phyloP scores from a whole-genome alignment of 331 rosid species.

The Rhamnella rubrinervis region DNA sequence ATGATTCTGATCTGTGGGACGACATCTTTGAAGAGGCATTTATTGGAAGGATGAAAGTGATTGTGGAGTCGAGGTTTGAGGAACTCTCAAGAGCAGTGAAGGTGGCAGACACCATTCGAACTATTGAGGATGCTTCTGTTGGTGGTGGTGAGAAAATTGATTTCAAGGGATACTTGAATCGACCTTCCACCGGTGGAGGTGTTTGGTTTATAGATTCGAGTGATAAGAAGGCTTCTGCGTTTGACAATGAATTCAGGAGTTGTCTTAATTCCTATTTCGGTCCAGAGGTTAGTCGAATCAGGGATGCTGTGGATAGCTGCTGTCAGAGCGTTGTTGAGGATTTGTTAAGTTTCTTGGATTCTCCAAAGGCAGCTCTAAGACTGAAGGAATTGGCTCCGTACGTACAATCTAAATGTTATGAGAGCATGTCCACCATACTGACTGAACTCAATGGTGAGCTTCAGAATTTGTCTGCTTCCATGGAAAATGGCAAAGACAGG shows the following conservation, averaged over 20 bases:
- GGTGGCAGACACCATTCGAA: conserved; percentile 43
- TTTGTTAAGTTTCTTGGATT: conserved; percentile 78
- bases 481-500: conserved; percentile 45
- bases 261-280: conserved; percentile 89
- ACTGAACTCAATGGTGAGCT: conserved; percentile 59
- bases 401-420: conserved; percentile 77
- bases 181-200: conserved; percentile 68
- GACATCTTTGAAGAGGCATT: conserved; percentile 82
- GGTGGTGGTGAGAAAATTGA: conserved; percentile 33
- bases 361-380: conserved; percentile 86
- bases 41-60: conserved; percentile 71
- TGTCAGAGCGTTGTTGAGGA: conserved; percentile 80
- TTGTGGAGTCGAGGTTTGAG: conserved; percentile 57
- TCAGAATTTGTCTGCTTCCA: conserved; percentile 46
- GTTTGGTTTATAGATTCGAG: conserved; percentile 83
- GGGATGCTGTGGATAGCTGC: conserved; percentile 77
- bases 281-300: conserved; percentile 68
- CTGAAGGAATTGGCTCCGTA: conserved; percentile 68
- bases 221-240: conserved; percentile 48
- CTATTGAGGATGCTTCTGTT: conserved; percentile 29
- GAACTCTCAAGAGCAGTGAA: conserved; percentile 53
- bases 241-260: conserved; percentile 57
- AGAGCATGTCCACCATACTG: conserved; percentile 61
- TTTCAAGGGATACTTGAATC: conserved; percentile 51
- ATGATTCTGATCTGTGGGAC: conserved; percentile 91